Conservation (phyloP, 139 green algal genomes). For the Coccomyxa sp. region DNA sequence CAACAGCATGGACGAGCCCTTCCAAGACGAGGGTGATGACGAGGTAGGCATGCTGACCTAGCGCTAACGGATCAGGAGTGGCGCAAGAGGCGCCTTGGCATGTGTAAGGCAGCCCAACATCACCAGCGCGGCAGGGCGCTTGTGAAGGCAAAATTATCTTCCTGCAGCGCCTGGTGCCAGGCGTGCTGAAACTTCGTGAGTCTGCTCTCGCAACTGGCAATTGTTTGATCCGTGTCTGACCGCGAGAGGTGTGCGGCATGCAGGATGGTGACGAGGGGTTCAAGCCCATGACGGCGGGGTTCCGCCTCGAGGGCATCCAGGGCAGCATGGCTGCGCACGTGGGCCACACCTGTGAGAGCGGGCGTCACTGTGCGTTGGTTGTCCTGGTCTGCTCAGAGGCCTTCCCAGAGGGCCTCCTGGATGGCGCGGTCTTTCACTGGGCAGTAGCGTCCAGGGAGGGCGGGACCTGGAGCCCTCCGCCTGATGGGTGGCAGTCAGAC, state of each 20-base stretch:
- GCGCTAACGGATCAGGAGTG: not conserved
- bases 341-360: not conserved
- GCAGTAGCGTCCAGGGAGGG: not conserved
- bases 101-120: no score
- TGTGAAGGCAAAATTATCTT: no score
- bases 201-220: no score
- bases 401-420: slow-evolving; percentile 9
- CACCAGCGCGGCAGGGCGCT: no score
- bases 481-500: slow-evolving; percentile 11
- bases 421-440: slow-evolving; percentile 17
- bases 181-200: no score
- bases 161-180: no score
- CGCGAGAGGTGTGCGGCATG: no score
- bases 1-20: not conserved
- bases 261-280: not conserved
- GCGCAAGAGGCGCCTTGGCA: no score
- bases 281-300: not conserved
- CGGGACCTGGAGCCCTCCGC: not conserved
- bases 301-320: slow-evolving; percentile 9
- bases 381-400: slow-evolving; percentile 6
- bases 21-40: not conserved
- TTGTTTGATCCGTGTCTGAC: no score
- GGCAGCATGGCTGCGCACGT: slow-evolving; percentile 10
- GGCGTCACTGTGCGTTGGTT: slow-evolving; percentile 1
- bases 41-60: not conserved